These are phyloP conservation scores for Magnaporthiopsis poae DNA, from an alignment of 2,329 filamentous ascomycete genomes.

Conservation along the genomic window DNA sequence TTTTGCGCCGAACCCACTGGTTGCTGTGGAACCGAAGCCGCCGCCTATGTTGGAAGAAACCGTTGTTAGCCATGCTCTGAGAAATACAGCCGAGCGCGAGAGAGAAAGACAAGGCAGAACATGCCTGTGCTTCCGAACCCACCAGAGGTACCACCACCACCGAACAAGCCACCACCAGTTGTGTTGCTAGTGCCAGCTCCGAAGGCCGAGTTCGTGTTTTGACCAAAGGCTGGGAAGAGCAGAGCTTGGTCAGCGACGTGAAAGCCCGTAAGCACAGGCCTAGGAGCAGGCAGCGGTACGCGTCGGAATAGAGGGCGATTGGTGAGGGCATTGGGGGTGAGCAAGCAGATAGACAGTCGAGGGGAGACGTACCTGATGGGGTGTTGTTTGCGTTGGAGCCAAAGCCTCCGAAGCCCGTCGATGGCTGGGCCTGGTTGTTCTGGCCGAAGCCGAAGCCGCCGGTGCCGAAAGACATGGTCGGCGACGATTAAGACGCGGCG, in stretches of 20 bases:
- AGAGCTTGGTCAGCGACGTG: neutral
- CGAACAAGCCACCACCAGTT: constrained; percentile 39
- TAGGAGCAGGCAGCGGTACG: too few relatives aligned
- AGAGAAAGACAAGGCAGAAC: neutral
- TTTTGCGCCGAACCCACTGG: constrained; percentile 18
- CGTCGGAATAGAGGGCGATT: constrained; percentile 3
- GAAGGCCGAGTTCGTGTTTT: constrained; percentile 18
- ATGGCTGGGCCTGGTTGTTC: constrained; percentile 39
- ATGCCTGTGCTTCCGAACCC: constrained; percentile 15
- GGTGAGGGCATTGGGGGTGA: neutral
- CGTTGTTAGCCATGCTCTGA: neutral
- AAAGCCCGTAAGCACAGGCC: neutral
- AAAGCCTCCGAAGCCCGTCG: constrained; percentile 48
- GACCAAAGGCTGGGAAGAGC: constrained; percentile 27
- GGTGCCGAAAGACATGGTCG: constrained; percentile 46
- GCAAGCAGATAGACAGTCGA: constrained; percentile 2
- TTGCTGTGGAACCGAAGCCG: constrained; percentile 21
- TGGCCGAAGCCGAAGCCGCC: constrained; percentile 51
- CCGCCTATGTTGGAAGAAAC: constrained; percentile 14
- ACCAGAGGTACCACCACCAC: constrained; percentile 15
- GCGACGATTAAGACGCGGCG: constrained; percentile 7
- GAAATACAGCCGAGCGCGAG: neutral
- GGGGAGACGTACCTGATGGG: constrained; percentile 42
- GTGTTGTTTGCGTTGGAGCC: constrained; percentile 32
- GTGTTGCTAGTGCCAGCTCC: constrained; percentile 24